Evolutionary conservation across 805 yeast species (phyloP), one percentile per base, ranked within the genome.

Genomic region (Yueomyces sinensis): DNA sequence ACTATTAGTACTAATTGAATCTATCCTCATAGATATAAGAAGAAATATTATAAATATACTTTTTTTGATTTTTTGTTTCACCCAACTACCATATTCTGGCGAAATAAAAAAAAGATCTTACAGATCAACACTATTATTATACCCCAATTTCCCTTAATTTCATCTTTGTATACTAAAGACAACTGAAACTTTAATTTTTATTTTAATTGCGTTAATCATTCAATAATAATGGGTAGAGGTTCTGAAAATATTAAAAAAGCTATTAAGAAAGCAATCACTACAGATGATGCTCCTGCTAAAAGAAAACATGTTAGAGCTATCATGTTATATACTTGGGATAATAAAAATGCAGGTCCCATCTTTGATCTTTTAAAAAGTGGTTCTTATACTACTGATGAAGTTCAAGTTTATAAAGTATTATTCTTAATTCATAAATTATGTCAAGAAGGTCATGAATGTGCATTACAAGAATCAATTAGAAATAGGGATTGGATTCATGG

Each of bases 361-460:
- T 89, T 95, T 89, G 75, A 81, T 46, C 75, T 78, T 2, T 63
- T 89, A 41, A 83, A 82, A 56, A 58, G 79, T 35, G 74, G 76
- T 41, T 94, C 96, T 1, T 62, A 87, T 38, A 86, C 78, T 42
- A 39, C 38, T 37, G 89, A 82, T 48, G 94, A 84, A 44, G 70
- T 87, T 14, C 94, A 82, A 57, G 58, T 82, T 41, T 87, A 86
- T 63, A 89, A 89, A 54, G 77, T 93, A 13, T 63, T 91, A 50
- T 81, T 87, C 35, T 69, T 82, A 43, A 68, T 86, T 32, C 97
- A 89, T 50, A 87, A 89, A 49, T 89, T 91, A 5, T 61, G 89
- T n/a, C 97, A 91, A 55, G 98, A 89, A 58, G 98, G 98, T n/a
- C 97, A 89, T 54, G 84, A 84, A 13, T 70, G 82, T 19, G 76